Percentiles rank a stretch among this genome's conserved stretches.
phyloP scores from a whole-genome alignment of 352 stramenopile genomes.

The Globisporangium barbulae region DNA sequence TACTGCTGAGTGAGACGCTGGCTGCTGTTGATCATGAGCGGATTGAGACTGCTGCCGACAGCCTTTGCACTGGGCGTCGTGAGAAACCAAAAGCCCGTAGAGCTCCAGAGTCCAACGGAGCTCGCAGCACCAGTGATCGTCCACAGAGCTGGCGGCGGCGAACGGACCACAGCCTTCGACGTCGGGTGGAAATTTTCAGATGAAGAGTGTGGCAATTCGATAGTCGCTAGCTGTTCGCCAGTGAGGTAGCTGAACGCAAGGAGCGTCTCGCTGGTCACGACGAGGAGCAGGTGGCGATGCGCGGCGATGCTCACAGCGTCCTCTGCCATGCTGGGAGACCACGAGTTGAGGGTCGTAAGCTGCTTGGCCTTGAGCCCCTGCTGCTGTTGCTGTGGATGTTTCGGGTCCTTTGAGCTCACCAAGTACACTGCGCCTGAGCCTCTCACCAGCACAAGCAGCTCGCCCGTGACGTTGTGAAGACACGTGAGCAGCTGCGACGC shows the following conservation, averaged over 20 bases:
- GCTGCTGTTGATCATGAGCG: neutral
- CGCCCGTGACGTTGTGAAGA: slow-evolving; percentile 73
- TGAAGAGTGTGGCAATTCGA: slow-evolving; percentile 26
- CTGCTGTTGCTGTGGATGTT: neutral
- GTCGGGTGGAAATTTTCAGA: neutral
- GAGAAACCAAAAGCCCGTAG: slow-evolving; percentile 64
- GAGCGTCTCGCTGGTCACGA: slow-evolving; percentile 18
- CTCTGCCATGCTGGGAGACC: slow-evolving; percentile 14
- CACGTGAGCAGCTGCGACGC: slow-evolving; percentile 28
- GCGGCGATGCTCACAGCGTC: slow-evolving; percentile 23
- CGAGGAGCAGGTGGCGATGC: slow-evolving; percentile 47
- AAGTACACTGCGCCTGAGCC: slow-evolving; percentile 36
- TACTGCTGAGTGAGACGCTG: neutral
- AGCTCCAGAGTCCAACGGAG: slow-evolving; percentile 51
- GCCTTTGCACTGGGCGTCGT: slow-evolving; percentile 45
- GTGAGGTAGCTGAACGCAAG: slow-evolving; percentile 54
- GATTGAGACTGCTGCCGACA: slow-evolving; percentile 22
- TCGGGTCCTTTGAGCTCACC: slow-evolving; percentile 25
- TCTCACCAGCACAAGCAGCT: slow-evolving; percentile 53
- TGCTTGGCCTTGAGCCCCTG: slow-evolving; percentile 15
- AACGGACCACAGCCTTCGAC: neutral
- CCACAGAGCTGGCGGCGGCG: slow-evolving; percentile 35
- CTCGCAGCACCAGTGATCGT: slow-evolving; percentile 43
- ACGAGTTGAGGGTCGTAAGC: slow-evolving; percentile 26
- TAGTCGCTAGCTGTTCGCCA: slow-evolving; percentile 33